Conservation (phyloP, 2,329 filamentous ascomycete genomes). For the Penicillium sp. region DNA sequence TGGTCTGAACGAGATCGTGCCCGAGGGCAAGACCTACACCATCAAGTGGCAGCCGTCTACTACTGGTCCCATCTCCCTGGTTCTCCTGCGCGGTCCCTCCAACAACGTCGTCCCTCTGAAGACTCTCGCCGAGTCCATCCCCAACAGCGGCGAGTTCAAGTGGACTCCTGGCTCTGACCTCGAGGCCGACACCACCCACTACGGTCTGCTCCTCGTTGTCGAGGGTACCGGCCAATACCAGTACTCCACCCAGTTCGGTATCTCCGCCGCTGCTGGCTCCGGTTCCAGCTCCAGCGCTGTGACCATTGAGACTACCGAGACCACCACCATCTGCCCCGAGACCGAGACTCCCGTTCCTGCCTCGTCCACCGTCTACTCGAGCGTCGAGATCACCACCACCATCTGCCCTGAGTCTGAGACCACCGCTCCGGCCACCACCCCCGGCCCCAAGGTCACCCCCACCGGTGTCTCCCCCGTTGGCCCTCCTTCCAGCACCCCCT, state of each 20-base stretch:
- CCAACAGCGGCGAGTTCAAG: slow-evolving; percentile 48
- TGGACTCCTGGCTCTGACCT: slow-evolving; percentile 49
- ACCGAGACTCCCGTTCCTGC: slow-evolving; percentile 1
- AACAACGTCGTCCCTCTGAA: slow-evolving; percentile 46
- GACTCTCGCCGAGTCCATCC: slow-evolving; percentile 46
- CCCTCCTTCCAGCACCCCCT: slow-evolving; percentile 1
- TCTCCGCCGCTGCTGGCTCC: slow-evolving; percentile 29
- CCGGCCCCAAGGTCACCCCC: slow-evolving; percentile 3
- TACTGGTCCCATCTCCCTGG: slow-evolving; percentile 43
- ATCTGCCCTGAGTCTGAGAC: slow-evolving; percentile 19
- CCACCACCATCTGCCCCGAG: slow-evolving; percentile 16
- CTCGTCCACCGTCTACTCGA: slow-evolving; percentile 9
- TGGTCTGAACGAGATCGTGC: slow-evolving; percentile 45
- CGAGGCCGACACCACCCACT: slow-evolving; percentile 44
- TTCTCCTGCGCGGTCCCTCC: slow-evolving; percentile 53
- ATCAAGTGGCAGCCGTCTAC: slow-evolving; percentile 47
- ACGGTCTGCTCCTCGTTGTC: slow-evolving; percentile 55
- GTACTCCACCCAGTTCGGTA: slow-evolving; percentile 55
- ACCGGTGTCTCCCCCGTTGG: slow-evolving; percentile 8
- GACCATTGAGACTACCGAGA: slow-evolving; percentile 13
- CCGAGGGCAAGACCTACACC: slow-evolving; percentile 48
- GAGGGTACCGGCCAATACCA: slow-evolving; percentile 54
- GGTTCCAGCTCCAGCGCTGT: slow-evolving; percentile 1
- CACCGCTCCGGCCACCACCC: slow-evolving; percentile 7
- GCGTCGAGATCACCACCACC: slow-evolving; percentile 18